Percentiles rank a stretch among this genome's conserved stretches.
phyloP scores from a whole-genome alignment of 148 eudicot species.

The Drosera capensis region DNA sequence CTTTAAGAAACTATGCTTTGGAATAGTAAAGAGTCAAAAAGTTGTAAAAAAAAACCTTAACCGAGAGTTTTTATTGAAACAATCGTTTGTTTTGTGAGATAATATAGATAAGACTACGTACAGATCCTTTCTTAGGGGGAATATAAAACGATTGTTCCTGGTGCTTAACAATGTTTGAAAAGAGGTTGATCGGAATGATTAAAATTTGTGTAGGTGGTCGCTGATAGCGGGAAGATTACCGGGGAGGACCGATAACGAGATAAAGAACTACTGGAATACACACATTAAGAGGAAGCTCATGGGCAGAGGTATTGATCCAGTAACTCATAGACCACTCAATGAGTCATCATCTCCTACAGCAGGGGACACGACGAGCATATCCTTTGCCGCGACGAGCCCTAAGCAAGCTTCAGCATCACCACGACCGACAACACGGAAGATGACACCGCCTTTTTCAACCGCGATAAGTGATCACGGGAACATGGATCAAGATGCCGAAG shows the following conservation, averaged over 20 bases:
- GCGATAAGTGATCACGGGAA: too few species aligned
- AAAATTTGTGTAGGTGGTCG: conserved; percentile 32
- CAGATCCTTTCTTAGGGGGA: too few species aligned
- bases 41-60: neutral
- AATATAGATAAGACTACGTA: too few species aligned
- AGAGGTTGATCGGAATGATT: neutral
- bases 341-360: conserved; percentile 11
- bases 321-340: conserved; percentile 34
- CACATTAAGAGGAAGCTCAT: conserved; percentile 55
- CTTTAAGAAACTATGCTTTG: too few species aligned
- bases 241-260: conserved; percentile 61
- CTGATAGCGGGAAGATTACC: conserved; percentile 55
- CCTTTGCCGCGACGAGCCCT: neutral
- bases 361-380: neutral
- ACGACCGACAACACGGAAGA: neutral
- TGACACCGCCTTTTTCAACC: too few species aligned
- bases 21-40: neutral
- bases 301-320: conserved; percentile 49
- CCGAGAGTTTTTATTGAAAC: too few species aligned
- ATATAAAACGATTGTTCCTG: neutral
- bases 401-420: neutral
- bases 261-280: conserved; percentile 64
- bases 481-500: neutral
- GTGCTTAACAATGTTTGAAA: neutral
- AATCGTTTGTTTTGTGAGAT: too few species aligned